Base-by-base conservation (phyloP, 2,329 filamentous ascomycete genomes). In the Trichoderma sp. region DNA sequence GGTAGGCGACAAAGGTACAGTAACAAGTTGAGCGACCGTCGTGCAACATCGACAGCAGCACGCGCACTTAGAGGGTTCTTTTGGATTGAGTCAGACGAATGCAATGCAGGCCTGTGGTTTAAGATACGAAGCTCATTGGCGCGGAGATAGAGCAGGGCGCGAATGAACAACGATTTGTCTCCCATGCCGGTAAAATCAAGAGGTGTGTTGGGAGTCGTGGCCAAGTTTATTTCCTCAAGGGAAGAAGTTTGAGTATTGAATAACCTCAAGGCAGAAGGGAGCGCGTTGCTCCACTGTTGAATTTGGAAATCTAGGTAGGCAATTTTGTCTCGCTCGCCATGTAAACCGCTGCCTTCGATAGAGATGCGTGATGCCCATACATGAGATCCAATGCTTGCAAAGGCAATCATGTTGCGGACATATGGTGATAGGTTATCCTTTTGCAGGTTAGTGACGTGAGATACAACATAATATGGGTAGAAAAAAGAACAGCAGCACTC, bases 181-280 rank as follows among this genome's bases (percentile, higher is more conserved):
- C 15, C 39, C 3, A 43, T n/a, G 7, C 0, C 7, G 2, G 15
- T 9, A 43, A 43, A 43, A 3, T 43, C 39, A n/a, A n/a, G 17
- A 1, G 39, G 39, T 43, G 1, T n/a, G 7, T 43, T n/a, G 15
- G 3, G 15, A n/a, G 39, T 1, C n/a, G 17, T 9, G 17, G 39
- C 17, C 39, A 43, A 2, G 39, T 2, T n/a, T 9, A 9, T 0
- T 0, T n/a, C 39, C 39, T 9, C 15, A n/a, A 43, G 17, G 7
- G 39, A 9, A 43, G 0, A 43, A 2, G 3, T 0, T 9, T 43
- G 15, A 9, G 39, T 0, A 3, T 43, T 1, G 7, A 43, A n/a
- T n/a, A 43, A 1, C 39, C 39, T 43, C 7, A 43, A 43, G 7
- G 39, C 4, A 9, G 39, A n/a, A 43, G 39, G 39, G 15, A 43